These are phyloP conservation scores for Pezicula radicicola DNA, from an alignment of 2,329 filamentous ascomycete species.

Conservation along the genomic window DNA sequence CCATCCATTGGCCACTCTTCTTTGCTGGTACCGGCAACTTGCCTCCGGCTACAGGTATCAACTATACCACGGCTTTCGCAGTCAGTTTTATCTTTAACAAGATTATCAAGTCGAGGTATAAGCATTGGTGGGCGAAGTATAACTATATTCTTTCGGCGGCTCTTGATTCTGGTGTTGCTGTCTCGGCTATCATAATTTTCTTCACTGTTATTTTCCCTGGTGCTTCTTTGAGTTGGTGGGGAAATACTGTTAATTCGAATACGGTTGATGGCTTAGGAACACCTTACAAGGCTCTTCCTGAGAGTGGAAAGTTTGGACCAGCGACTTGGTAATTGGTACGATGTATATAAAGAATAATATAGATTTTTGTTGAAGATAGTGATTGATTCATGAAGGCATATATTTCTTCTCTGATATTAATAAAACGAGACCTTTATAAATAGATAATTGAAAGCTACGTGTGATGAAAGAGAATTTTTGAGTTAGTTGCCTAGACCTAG, in stretches of 20 bases:
- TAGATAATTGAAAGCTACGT: no score
- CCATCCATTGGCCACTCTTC: constrained; percentile 29
- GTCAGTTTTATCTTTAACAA: constrained; percentile 70
- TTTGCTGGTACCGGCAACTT: constrained; percentile 29
- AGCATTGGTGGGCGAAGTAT: constrained; percentile 16
- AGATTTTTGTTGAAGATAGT: no score
- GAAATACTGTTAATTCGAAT: constrained; percentile 23
- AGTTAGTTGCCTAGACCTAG: no score
- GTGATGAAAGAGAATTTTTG: no score
- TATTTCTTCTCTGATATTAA: no score
- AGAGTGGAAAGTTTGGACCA: constrained; percentile 3
- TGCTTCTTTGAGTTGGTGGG: constrained; percentile 62
- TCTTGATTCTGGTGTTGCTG: constrained; percentile 65
- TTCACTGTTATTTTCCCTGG: constrained; percentile 63
- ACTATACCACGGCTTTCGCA: constrained; percentile 69
- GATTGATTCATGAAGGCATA: no score
- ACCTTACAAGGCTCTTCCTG: constrained; percentile 1
- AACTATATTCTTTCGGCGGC: constrained; percentile 62
- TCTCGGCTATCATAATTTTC: constrained; percentile 67
- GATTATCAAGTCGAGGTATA: constrained; percentile 53
- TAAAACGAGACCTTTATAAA: no score
- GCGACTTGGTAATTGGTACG: background rate
- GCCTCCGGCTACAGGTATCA: constrained; percentile 62
- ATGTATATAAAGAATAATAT: no score
- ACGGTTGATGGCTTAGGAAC: constrained; percentile 2